Percentiles rank a stretch among this genome's conserved stretches.
These are phyloP conservation scores for Nicotiana noctiflora DNA, from an alignment of 257 asterid species.

Conservation along the genomic window DNA sequence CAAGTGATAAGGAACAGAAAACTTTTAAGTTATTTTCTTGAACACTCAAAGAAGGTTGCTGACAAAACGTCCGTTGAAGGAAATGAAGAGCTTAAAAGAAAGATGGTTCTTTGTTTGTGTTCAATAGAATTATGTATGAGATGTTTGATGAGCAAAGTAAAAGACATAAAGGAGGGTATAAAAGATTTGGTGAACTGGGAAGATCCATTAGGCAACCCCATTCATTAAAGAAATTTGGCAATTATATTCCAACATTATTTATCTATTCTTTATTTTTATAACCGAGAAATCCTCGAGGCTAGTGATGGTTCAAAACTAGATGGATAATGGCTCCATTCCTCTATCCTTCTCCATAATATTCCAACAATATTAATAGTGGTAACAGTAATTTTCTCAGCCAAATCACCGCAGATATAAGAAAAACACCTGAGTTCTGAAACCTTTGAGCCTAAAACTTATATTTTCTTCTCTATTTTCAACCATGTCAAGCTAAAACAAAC, in stretches of 20 bases:
- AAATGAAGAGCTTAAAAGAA: neutral
- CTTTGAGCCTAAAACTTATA: neutral
- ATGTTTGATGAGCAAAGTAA: constrained; percentile 26
- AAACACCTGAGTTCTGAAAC: neutral
- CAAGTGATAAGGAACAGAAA: constrained; percentile 11
- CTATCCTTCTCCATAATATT: too few relatives aligned
- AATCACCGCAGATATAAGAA: neutral
- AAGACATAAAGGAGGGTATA: constrained; percentile 12
- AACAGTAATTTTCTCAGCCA: neutral
- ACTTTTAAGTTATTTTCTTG: constrained; percentile 4
- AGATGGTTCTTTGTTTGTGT: constrained; percentile 9
- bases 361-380: neutral
- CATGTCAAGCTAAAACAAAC: neutral
- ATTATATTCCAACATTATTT: neutral
- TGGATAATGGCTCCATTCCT: neutral
- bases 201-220: neutral
- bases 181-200: constrained; percentile 27
- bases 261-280: neutral
- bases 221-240: neutral
- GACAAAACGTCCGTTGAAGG: constrained; percentile 10
- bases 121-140: constrained; percentile 14
- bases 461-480: neutral
- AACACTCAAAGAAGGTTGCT: constrained; percentile 6
- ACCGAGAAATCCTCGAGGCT: neutral
- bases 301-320: neutral